These are phyloP conservation scores for Metrosideros polymorpha DNA, from an alignment of 441 rosid genomes.

Conservation along the genomic window DNA sequence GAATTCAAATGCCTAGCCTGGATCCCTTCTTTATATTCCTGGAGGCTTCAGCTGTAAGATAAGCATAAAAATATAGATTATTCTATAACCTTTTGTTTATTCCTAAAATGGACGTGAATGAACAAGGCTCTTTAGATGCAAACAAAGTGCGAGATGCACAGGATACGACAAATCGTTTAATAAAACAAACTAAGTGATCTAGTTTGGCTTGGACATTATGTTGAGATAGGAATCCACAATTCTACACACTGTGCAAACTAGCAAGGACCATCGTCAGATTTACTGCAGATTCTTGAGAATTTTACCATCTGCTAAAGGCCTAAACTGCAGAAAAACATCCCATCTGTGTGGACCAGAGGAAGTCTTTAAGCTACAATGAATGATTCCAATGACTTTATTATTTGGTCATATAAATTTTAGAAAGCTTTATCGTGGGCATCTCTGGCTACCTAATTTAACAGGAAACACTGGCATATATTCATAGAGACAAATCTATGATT, in stretches of 20 bases:
- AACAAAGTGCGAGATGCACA: slow-evolving; percentile 16
- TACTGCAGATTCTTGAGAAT: background rate
- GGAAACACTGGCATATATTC: slow-evolving; percentile 26
- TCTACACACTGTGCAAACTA: background rate
- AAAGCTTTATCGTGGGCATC: slow-evolving; percentile 21
- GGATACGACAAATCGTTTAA: background rate
- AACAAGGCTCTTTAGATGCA: slow-evolving; percentile 20
- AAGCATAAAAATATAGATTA: slow-evolving; percentile 7
- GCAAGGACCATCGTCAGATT: background rate
- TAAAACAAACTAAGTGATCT: background rate
- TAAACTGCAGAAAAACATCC: background rate
- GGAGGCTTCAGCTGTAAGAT: slow-evolving; percentile 47
- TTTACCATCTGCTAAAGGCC: background rate
- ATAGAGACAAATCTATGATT: slow-evolving; percentile 11
- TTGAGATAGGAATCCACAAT: background rate
- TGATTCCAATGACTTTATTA: background rate
- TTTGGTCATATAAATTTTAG: background rate
- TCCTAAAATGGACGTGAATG: slow-evolving; percentile 46
- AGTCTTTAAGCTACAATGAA: background rate
- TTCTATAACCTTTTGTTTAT: slow-evolving; percentile 20
- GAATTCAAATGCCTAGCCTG: slow-evolving; percentile 15
- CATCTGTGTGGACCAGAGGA: background rate
- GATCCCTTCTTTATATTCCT: slow-evolving; percentile 32
- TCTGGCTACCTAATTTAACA: slow-evolving; percentile 8
- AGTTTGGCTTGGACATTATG: background rate